phyloP scores from a whole-genome alignment of 768 basidiomycete genomes.

The Pisolithus marmoratus region DNA sequence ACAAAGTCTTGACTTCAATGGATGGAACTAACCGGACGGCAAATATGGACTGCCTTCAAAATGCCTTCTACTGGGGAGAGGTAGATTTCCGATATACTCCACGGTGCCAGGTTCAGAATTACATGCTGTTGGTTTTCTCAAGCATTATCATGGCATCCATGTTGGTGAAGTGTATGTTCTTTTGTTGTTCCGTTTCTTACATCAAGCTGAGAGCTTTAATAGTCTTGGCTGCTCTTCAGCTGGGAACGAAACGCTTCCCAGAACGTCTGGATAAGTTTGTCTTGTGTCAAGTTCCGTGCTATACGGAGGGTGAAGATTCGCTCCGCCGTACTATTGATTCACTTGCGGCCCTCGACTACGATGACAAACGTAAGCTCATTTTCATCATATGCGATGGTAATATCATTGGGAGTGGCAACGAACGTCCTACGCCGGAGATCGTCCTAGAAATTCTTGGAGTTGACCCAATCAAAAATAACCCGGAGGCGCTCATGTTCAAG shows the following conservation, averaged over 20 bases:
- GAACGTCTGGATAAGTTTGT: constrained; percentile 68
- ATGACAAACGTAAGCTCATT: constrained; percentile 65
- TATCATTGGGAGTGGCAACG: constrained; percentile 66
- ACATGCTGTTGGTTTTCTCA: constrained; percentile 50
- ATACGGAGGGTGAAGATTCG: constrained; percentile 68
- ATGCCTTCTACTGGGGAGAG: constrained; percentile 52
- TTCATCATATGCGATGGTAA: constrained; percentile 68
- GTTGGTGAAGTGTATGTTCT: constrained; percentile 49
- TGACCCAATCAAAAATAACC: constrained; percentile 55
- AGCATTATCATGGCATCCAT: constrained; percentile 53
- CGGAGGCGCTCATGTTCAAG: constrained; percentile 62
- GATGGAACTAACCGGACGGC: constrained; percentile 32
- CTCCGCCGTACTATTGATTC: constrained; percentile 66
- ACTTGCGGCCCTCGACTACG: constrained; percentile 57
- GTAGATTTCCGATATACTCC: constrained; percentile 54
- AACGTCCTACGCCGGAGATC: constrained; percentile 59
- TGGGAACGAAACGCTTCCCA: constrained; percentile 53
- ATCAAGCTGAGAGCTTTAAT: constrained; percentile 7
- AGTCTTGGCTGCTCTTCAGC: constrained; percentile 65
- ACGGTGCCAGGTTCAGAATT: constrained; percentile 57
- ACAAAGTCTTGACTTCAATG: constrained; percentile 40
- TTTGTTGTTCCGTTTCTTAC: background rate
- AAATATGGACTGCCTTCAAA: constrained; percentile 49
- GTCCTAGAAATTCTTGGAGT: constrained; percentile 64
- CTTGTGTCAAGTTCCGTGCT: constrained; percentile 64